phyloP scores from a whole-genome alignment of 2,329 filamentous ascomycete species.

The Paraconiothyrium sp. region DNA sequence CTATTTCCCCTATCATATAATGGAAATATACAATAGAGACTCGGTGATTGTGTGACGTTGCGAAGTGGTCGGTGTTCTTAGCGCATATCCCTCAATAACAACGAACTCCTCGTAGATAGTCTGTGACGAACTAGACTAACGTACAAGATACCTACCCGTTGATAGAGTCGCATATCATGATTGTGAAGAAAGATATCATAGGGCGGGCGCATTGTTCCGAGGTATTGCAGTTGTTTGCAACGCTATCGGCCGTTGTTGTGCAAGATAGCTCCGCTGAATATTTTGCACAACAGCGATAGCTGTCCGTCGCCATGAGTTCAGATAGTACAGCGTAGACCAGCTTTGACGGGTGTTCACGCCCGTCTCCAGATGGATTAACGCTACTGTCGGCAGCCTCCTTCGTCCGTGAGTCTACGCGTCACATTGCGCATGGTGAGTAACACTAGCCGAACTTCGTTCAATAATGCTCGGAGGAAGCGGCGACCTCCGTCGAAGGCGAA shows the following conservation, averaged over 20 bases:
- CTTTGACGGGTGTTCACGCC: not conserved
- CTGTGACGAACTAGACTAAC: no score
- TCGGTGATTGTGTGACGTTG: no score
- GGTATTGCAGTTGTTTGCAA: no score
- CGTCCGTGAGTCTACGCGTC: not conserved
- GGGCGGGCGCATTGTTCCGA: no score
- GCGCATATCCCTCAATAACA: no score
- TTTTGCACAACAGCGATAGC: not conserved
- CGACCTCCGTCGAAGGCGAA: not conserved
- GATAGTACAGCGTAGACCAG: not conserved
- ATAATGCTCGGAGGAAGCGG: not conserved
- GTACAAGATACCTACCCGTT: conserved; percentile 9
- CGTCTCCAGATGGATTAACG: not conserved
- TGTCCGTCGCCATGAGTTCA: not conserved
- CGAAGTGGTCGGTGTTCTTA: not conserved
- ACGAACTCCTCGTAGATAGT: no score
- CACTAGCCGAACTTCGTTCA: not conserved
- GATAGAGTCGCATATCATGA: not conserved
- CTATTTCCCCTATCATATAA: no score
- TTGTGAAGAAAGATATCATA: no score
- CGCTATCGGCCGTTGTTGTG: not conserved
- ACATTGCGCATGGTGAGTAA: not conserved
- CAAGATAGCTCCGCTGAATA: not conserved
- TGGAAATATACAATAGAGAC: no score
- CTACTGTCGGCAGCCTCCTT: not conserved